phyloP scores from a whole-genome alignment of 1,284 basidiomycete species.

The Binderoboletus segoi region DNA sequence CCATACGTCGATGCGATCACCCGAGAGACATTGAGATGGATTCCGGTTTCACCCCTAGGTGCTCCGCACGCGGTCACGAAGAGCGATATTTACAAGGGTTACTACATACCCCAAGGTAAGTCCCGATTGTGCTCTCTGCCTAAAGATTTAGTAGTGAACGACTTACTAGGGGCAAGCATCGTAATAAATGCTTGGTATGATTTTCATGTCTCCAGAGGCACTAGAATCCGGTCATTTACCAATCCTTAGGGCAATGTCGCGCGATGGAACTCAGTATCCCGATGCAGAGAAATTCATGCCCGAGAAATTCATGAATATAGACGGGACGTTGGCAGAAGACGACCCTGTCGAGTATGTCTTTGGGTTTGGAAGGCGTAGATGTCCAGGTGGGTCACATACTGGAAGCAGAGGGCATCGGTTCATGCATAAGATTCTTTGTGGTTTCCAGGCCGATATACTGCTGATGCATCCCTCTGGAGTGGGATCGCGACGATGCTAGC shows the following conservation, averaged over 20 bases:
- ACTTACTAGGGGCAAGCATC: slow-evolving; percentile 9
- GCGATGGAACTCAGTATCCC: slow-evolving; percentile 17
- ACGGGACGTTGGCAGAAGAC: slow-evolving; percentile 17
- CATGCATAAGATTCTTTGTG: background rate
- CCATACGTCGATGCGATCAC: slow-evolving; percentile 42
- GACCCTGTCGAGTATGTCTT: slow-evolving; percentile 14
- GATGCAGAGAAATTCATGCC: slow-evolving; percentile 21
- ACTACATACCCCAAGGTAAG: slow-evolving; percentile 28
- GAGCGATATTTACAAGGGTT: slow-evolving; percentile 19
- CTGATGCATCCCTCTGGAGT: slow-evolving; percentile 25
- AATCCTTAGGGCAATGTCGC: slow-evolving; percentile 19
- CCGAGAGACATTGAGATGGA: slow-evolving; percentile 37
- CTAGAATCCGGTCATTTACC: background rate
- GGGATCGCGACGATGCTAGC: slow-evolving; percentile 21
- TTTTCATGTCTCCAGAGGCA: no score
- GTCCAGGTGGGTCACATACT: slow-evolving; percentile 14
- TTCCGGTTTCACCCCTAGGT: slow-evolving; percentile 13
- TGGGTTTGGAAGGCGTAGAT: slow-evolving; percentile 23
- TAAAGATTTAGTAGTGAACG: no score
- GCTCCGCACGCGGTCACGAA: slow-evolving; percentile 6
- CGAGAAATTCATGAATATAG: slow-evolving; percentile 19
- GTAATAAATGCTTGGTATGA: slow-evolving; percentile 21
- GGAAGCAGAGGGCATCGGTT: no score
- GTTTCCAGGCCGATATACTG: slow-evolving; percentile 17
- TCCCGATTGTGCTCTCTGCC: background rate